Base-by-base conservation (phyloP, 2,329 filamentous ascomycete genomes). In the Elsinoe perseae region DNA sequence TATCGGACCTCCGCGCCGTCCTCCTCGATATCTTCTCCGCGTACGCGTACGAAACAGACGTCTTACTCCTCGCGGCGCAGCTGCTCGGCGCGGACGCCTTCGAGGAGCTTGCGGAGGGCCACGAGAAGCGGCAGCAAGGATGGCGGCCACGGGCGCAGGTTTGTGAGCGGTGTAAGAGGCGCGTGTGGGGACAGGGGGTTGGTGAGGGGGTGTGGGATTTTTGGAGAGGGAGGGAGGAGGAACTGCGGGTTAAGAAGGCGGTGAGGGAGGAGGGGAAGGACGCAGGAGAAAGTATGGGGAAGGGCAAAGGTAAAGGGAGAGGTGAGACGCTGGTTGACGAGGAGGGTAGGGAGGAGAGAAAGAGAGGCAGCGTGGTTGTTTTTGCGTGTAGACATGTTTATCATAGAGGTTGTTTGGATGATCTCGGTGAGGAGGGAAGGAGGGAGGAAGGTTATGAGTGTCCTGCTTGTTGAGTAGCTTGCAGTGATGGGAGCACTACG, bases 11-110 rank as follows among this genome's bases (percentile, higher is more conserved):
- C 2, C 86, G 93, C 43, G 81, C 82, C 5, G 91, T 97, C 0
- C 80, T 98, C 1, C 77, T 83, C 1, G 93, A 91, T 10, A 92
- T 98, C 56, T 97, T 98, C 72, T 84, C 92, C 0, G 92, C 93
- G 0, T 98, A 98, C 68, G 86, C 90, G 0, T 96, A 97, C 68
- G 93, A 98, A 70, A 88, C 92, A 68, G 91, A 87, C 0, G 87
- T 98, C 14, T 79, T 98, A 18, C 79, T 81, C 1, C 80, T 98
- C 2, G 89, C 93, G 0, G 95, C 92, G 68, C 80, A 86, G 3
- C 83, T 98, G 56, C 77, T 98, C 0, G 91, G 95, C 60, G 85
- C 89, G 62, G 93, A 93, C 64, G 78, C 95, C 4, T 98, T 97
- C 65, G 81, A 86, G 38, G 86, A 88, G 61, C 89, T 98, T 32